These are phyloP conservation scores for Diplodia seriata DNA, from an alignment of 2,329 filamentous ascomycete genomes.

Conservation along the genomic window DNA sequence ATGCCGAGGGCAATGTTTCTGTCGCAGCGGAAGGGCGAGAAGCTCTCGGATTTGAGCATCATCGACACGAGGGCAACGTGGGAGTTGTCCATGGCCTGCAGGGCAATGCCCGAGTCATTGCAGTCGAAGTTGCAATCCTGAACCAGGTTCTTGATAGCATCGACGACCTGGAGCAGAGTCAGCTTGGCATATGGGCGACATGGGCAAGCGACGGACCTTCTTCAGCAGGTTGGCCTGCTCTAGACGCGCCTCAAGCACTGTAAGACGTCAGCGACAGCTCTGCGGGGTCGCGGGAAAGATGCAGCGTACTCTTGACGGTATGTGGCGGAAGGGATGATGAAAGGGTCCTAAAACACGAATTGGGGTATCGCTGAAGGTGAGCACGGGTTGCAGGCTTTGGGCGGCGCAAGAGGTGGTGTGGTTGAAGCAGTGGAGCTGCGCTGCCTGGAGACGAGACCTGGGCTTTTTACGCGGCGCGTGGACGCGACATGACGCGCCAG, in stretches of 20 bases:
- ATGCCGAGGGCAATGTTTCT: slow-evolving; percentile 98
- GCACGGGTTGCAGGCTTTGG: slow-evolving; percentile 11
- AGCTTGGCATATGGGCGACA: slow-evolving; percentile 33
- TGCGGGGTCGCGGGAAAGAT: neutral
- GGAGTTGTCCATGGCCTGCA: slow-evolving; percentile 99
- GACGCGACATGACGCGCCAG: slow-evolving; percentile 22
- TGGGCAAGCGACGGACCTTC: slow-evolving; percentile 66
- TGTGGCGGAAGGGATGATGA: neutral
- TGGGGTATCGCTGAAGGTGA: slow-evolving; percentile 27
- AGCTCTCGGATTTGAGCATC: slow-evolving; percentile 95
- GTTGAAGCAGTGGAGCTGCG: slow-evolving; percentile 4
- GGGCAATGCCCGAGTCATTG: slow-evolving; percentile 98
- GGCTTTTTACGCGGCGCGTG: slow-evolving; percentile 21
- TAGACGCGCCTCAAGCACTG: slow-evolving; percentile 96
- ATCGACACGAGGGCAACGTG: slow-evolving; percentile 99
- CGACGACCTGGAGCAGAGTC: slow-evolving; percentile 73
- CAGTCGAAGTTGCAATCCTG: slow-evolving; percentile 99
- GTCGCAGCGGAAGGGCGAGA: slow-evolving; percentile 96
- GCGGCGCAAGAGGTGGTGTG: slow-evolving; percentile 9
- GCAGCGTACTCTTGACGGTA: slow-evolving; percentile 33
- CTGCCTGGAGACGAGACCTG: slow-evolving; percentile 9
- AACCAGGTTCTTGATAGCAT: slow-evolving; percentile 98
- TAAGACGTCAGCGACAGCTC: slow-evolving; percentile 23
- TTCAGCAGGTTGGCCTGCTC: slow-evolving; percentile 93
- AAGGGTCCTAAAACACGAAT: slow-evolving; percentile 3